A percentile compares a stretch with the other conserved stretches of the same genome.
phyloP scores from a whole-genome alignment of 2,329 filamentous ascomycete genomes.

The Phaeosphaeria sp. region DNA sequence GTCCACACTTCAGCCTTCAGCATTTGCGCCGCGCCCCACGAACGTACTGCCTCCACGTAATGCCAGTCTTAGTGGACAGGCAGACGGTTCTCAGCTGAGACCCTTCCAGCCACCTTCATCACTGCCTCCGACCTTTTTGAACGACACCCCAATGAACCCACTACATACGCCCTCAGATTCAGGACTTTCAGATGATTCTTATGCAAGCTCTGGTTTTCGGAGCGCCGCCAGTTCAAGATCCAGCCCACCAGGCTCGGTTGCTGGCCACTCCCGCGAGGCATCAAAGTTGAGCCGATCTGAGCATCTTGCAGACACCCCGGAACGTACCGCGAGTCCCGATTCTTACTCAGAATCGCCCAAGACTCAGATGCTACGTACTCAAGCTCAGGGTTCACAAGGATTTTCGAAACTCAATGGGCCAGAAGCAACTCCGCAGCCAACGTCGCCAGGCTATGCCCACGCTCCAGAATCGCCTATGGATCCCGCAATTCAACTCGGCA shows the following conservation, averaged over 20 bases:
- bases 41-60: slow-evolving; percentile 32
- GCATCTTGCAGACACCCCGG: slow-evolving; percentile 32
- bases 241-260: slow-evolving; percentile 47
- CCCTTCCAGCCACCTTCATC: slow-evolving; percentile 30
- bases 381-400: slow-evolving; percentile 24
- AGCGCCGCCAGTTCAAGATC: slow-evolving; percentile 48
- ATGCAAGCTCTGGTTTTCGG: slow-evolving; percentile 40
- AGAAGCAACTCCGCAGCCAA: slow-evolving; percentile 27
- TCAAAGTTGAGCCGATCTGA: slow-evolving; percentile 37
- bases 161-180: slow-evolving; percentile 50
- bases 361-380: slow-evolving; percentile 17
- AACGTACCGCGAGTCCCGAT: slow-evolving; percentile 39
- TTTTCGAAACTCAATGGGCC: slow-evolving; percentile 28
- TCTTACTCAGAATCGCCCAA: slow-evolving; percentile 29
- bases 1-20: slow-evolving; percentile 24
- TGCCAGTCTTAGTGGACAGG: slow-evolving; percentile 30
- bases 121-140: slow-evolving; percentile 22
- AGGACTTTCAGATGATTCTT: slow-evolving; percentile 49
- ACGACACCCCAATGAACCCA: slow-evolving; percentile 33
- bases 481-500: slow-evolving; percentile 48
- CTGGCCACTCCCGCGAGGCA: slow-evolving; percentile 40
- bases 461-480: slow-evolving; percentile 49
- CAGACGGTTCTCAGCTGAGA: slow-evolving; percentile 9
- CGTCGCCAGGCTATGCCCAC: slow-evolving; percentile 29
- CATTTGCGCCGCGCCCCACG: slow-evolving; percentile 24